Percentiles rank a stretch among this genome's conserved stretches.
Evolutionary conservation across 352 stramenopile genomes (phyloP).

Genomic region (Pythium grandisporangium): DNA sequence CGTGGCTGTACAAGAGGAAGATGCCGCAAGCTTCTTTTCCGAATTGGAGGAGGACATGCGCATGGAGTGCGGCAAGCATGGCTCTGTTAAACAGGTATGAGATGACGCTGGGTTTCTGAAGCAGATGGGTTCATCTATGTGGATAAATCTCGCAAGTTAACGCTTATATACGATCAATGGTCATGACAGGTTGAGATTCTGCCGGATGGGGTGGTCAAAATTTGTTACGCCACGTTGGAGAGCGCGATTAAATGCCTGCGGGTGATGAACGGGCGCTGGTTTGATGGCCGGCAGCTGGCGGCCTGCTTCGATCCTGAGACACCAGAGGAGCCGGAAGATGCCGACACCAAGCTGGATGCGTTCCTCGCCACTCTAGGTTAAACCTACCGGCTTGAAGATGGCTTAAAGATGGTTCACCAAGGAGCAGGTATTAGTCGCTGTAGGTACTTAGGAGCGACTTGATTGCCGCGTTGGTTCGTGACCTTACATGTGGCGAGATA

Average conservation of each 20-base stretch:
- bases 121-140: no score
- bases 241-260: slow-evolving; percentile 65
- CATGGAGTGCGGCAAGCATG: slow-evolving; percentile 59
- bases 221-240: slow-evolving; percentile 43
- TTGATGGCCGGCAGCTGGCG: slow-evolving; percentile 58
- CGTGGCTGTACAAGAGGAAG: slow-evolving; percentile 27
- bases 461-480: no score
- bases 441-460: no score
- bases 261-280: slow-evolving; percentile 73
- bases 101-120: neutral
- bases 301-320: slow-evolving; percentile 50
- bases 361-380: slow-evolving; percentile 67
- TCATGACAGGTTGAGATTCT: slow-evolving; percentile 42
- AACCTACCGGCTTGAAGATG: no score
- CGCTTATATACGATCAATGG: no score
- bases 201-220: slow-evolving; percentile 43
- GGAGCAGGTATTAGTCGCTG: no score
- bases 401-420: no score
- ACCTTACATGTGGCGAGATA: no score
- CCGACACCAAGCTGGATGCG: slow-evolving; percentile 62
- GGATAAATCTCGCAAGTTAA: no score
- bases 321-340: slow-evolving; percentile 42
- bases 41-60: slow-evolving; percentile 79
- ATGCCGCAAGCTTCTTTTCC: slow-evolving; percentile 41
- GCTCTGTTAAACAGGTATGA: slow-evolving; percentile 43